These are phyloP conservation scores for Lentinula novae-zelandiae DNA, from an alignment of 1,284 basidiomycete species.

Conservation along the genomic window DNA sequence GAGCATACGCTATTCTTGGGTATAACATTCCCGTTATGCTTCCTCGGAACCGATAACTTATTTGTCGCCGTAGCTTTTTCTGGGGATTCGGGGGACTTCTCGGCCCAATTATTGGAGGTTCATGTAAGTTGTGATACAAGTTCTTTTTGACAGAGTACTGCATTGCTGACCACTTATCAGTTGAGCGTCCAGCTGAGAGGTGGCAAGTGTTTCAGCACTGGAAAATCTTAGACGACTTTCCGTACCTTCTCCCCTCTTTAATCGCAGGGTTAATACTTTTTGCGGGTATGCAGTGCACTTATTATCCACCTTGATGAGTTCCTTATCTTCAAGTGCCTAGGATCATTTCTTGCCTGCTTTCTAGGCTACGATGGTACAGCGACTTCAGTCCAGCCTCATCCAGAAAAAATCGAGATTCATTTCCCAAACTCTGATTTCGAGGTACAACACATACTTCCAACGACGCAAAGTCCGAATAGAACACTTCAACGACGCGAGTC, in stretches of 20 bases:
- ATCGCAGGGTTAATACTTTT: conserved; percentile 78
- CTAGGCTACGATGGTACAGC: conserved; percentile 85
- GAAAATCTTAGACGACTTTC: conserved; percentile 74
- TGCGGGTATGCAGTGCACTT: conserved; percentile 42
- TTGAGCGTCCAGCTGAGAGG: conserved; percentile 83
- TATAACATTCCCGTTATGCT: conserved; percentile 25
- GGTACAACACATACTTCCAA: not conserved
- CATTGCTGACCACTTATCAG: not conserved
- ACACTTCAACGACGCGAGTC: conserved; percentile 15
- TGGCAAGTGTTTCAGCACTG: conserved; percentile 76
- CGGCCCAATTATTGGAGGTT: conserved; percentile 82
- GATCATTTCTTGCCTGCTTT: conserved; percentile 85
- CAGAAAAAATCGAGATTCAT: conserved; percentile 59
- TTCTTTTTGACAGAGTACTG: conserved; percentile 7
- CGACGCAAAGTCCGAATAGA: conserved; percentile 44
- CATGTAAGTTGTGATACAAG: conserved; percentile 49
- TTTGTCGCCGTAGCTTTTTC: conserved; percentile 55
- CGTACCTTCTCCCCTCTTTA: conserved; percentile 88
- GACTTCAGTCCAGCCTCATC: conserved; percentile 74
- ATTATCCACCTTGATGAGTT: conserved; percentile 5
- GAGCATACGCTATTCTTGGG: conserved; percentile 93
- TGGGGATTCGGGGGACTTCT: conserved; percentile 98
- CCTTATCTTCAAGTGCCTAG: conserved; percentile 32
- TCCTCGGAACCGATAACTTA: conserved; percentile 5
- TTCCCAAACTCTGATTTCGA: conserved; percentile 26